Evolutionary conservation across 148 eudicot species (phyloP).

Genomic region (Rhododendron ferrugineum): DNA sequence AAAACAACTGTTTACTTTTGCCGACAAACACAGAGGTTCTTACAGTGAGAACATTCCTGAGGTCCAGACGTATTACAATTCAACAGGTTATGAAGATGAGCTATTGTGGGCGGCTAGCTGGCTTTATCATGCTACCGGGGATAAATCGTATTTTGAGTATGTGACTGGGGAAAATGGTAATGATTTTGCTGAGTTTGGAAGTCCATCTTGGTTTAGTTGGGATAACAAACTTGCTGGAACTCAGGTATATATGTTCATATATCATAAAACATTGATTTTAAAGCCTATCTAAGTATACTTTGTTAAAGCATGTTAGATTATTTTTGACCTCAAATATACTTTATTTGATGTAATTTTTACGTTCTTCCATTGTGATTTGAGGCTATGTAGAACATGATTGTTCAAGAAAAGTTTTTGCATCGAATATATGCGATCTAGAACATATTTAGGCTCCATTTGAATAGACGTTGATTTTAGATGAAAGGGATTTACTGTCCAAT

Average conservation of each 20-base stretch:
- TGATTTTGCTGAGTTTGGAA: conserved; percentile 60
- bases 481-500: background rate
- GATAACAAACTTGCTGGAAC: conserved; percentile 88
- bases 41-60: conserved; percentile 74
- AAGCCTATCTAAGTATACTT: background rate
- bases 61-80: conserved; percentile 68
- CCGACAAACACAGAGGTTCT: conserved; percentile 55
- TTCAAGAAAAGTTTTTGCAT: background rate
- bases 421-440: background rate
- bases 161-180: conserved; percentile 62
- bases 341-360: background rate
- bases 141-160: conserved; percentile 48
- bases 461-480: background rate
- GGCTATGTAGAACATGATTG: background rate
- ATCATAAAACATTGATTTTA: background rate
- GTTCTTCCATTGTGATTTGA: background rate
- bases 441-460: background rate
- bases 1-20: conserved; percentile 59
- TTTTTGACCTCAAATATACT: no score
- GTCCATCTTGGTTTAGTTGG: conserved; percentile 95
- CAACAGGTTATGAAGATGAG: conserved; percentile 87
- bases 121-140: conserved; percentile 88
- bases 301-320: no score
- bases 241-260: conserved; percentile 45
- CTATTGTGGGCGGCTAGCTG: conserved; percentile 96